These are phyloP conservation scores for Aspergillus glaucus DNA, from an alignment of 2,329 filamentous ascomycete genomes.

Conservation along the genomic window DNA sequence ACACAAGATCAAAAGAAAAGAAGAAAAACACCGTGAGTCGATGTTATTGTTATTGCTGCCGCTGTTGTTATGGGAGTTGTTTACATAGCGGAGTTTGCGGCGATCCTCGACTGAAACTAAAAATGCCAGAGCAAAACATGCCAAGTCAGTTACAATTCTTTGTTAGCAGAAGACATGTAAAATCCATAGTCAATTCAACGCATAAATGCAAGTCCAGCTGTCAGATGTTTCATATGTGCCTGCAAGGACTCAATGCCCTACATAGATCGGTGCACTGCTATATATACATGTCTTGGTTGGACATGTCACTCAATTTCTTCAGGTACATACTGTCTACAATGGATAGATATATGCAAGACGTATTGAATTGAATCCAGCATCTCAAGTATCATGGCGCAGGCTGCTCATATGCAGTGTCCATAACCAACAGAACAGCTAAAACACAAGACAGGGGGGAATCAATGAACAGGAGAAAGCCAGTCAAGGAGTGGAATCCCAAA, in stretches of 20 bases:
- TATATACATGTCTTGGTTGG: neutral
- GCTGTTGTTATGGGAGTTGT: neutral
- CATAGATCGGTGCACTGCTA: neutral
- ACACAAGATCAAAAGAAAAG: neutral
- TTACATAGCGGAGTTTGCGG: neutral
- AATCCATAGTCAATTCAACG: too few relatives aligned
- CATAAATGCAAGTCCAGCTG: neutral
- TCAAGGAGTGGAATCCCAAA: slow-evolving; percentile 1
- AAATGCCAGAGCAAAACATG: neutral
- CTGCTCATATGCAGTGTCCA: neutral
- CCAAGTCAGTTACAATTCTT: too few relatives aligned
- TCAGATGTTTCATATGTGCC: neutral
- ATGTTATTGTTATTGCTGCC: neutral
- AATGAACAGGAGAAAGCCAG: neutral
- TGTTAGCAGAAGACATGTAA: too few relatives aligned
- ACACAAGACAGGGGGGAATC: neutral
- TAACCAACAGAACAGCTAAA: neutral
- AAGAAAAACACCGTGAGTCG: neutral
- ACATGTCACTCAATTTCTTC: neutral
- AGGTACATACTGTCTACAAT: too few relatives aligned
- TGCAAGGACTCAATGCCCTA: neutral
- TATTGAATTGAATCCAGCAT: neutral
- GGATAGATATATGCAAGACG: neutral
- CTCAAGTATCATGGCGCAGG: neutral
- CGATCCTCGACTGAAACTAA: neutral